Evolutionary conservation across 208 protist species (phyloP).

Genomic region (Endotrypanum monterogeii): DNA sequence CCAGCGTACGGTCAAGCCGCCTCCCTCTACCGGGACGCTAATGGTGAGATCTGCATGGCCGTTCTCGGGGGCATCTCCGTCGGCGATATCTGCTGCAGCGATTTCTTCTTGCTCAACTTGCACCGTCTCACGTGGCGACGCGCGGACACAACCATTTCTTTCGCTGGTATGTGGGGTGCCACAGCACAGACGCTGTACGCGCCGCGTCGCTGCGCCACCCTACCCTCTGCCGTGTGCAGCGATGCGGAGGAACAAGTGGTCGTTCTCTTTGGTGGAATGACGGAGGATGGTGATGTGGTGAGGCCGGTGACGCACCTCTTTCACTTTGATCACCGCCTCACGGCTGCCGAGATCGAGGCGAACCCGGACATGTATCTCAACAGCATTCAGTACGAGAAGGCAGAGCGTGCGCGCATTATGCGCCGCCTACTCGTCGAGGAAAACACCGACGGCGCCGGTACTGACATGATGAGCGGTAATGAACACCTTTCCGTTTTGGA

Average conservation of each 20-base stretch:
- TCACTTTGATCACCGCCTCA: slow-evolving; percentile 42
- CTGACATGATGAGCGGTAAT: not conserved
- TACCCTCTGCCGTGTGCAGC: not conserved
- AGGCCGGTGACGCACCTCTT: slow-evolving; percentile 44
- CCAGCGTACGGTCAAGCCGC: slow-evolving; percentile 66
- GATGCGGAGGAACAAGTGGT: slow-evolving; percentile 52
- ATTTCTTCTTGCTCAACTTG: slow-evolving; percentile 47
- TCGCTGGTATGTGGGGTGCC: slow-evolving; percentile 47
- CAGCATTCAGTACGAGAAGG: slow-evolving; percentile 21
- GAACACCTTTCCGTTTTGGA: slow-evolving; percentile 1
- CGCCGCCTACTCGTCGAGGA: slow-evolving; percentile 9
- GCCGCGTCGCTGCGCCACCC: slow-evolving; percentile 18
- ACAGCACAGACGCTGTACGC: slow-evolving; percentile 45
- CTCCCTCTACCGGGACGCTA: slow-evolving; percentile 19
- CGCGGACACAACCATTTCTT: slow-evolving; percentile 20
- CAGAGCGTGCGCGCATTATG: slow-evolving; percentile 8
- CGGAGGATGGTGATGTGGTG: slow-evolving; percentile 20
- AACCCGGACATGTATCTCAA: slow-evolving; percentile 25
- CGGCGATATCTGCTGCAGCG: slow-evolving; percentile 17
- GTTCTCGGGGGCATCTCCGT: slow-evolving; percentile 47
- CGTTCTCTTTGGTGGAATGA: slow-evolving; percentile 75
- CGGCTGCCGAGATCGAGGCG: slow-evolving; percentile 15
- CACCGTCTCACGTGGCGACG: slow-evolving; percentile 34
- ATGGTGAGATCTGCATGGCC: slow-evolving; percentile 38
- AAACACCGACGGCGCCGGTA: not conserved